Percentiles rank a stretch among this genome's conserved stretches.
These are phyloP conservation scores for Lipomyces orientalis DNA, from an alignment of 805 yeast species.

Conservation along the genomic window DNA sequence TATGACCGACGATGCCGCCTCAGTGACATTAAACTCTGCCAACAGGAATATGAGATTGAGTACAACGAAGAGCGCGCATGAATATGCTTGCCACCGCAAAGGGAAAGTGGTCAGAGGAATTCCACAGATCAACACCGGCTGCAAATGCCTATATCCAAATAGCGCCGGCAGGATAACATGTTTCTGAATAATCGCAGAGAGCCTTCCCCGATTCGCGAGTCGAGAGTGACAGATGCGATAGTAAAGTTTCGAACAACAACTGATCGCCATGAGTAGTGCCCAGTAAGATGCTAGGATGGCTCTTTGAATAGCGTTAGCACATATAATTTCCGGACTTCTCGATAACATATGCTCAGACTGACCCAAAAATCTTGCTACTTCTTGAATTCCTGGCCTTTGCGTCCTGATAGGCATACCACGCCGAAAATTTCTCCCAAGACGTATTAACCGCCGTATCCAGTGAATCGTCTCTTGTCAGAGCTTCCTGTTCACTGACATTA, in stretches of 20 bases:
- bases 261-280: constrained; percentile 10
- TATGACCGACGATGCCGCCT: constrained; percentile 8
- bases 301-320: background rate
- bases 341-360: background rate
- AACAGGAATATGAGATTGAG: constrained; percentile 45
- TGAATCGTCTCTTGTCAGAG: background rate
- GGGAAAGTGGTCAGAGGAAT: constrained; percentile 45
- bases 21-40: constrained; percentile 29
- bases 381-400: constrained; percentile 11
- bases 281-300: constrained; percentile 11
- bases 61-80: constrained; percentile 45
- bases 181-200: constrained; percentile 15
- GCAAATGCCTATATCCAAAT: constrained; percentile 39
- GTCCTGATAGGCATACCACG: constrained; percentile 15
- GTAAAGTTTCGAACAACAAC: constrained; percentile 5
- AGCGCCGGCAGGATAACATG: constrained; percentile 41
- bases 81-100: constrained; percentile 49
- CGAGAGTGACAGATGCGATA: background rate
- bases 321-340: too few relatives aligned
- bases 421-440: background rate
- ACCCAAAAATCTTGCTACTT: constrained; percentile 18
- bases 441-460: constrained; percentile 8
- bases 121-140: constrained; percentile 30
- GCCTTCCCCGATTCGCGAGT: constrained; percentile 9
- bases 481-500: background rate